Evolutionary conservation across 805 yeast species (phyloP), one percentile per base, ranked within the genome.

Genomic region (Starmerella scarabaei): DNA sequence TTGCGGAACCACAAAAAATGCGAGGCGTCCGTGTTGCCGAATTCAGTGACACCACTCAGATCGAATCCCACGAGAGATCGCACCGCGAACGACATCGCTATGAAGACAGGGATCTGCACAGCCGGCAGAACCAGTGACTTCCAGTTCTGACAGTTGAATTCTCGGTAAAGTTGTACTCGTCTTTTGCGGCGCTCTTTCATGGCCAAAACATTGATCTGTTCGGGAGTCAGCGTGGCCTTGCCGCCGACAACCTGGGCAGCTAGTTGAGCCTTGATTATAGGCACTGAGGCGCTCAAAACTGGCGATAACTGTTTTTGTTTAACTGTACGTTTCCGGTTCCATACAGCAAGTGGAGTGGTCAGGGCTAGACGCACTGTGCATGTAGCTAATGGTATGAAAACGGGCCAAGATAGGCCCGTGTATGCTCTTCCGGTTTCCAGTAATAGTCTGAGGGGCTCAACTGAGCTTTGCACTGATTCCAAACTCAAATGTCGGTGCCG

Each of bases 101-200:
- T 67, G 93, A 95, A 86, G 5, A 86, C 57, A 0, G 97, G 97
- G 17, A 88, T 68, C 55, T 86, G 97, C 15, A 82, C 72, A 0
- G 75, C 61, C 1, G 96, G 96, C 29, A 84, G 63, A 18, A 57
- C 33, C 3, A 80, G 51, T 41, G 75, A 62, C 57, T 85, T 86
- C 84, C 93, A 86, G 42, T 77, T 58, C 53, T 83, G 88, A 38
- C 85, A 81, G 8, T 67, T 64, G 52, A 78, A 67, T 39, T 71
- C 67, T 47, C 69, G 71, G 60, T 80, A 86, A n/a, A 86, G 63
- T 36, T 57, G 57, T 50, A 77, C 75, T 50, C 88, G 93, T 46
- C 93, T 66, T 44, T 73, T 75, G 43, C 86, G 65, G 32, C 77
- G 72, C 56, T 86, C 96, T 55, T 81, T 85, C 5, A 80, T 66